These are phyloP conservation scores for Fusarium kyushuense DNA, from an alignment of 2,329 filamentous ascomycete species.

Conservation along the genomic window DNA sequence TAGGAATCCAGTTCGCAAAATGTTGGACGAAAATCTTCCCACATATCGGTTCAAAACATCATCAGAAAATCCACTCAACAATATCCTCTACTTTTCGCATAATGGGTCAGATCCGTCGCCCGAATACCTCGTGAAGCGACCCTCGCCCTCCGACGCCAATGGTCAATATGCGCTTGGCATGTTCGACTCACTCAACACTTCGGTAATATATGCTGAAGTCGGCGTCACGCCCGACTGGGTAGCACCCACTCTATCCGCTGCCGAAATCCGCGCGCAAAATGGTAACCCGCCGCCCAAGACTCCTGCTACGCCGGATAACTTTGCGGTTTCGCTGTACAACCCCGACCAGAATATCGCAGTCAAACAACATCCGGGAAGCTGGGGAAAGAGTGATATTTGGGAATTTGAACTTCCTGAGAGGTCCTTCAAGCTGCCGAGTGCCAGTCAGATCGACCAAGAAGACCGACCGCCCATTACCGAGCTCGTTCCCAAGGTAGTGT, in stretches of 20 bases:
- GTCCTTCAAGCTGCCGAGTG: conserved; percentile 83
- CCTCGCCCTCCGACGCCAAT: conserved; percentile 73
- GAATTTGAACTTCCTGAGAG: conserved; percentile 92
- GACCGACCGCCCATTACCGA: conserved; percentile 55
- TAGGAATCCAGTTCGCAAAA: conserved; percentile 53
- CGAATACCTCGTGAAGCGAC: conserved; percentile 83
- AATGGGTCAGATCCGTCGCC: conserved; percentile 84
- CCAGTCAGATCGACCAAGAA: conserved; percentile 81
- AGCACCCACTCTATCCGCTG: conserved; percentile 82
- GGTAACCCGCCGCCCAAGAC: conserved; percentile 70
- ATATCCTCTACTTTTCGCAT: conserved; percentile 70
- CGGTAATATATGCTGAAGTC: conserved; percentile 89
- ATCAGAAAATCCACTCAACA: conserved; percentile 66
- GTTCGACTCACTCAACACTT: conserved; percentile 82
- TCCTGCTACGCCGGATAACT: conserved; percentile 80
- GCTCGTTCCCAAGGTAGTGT: conserved; percentile 79
- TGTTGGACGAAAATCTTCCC: conserved; percentile 96
- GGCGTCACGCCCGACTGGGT: conserved; percentile 87
- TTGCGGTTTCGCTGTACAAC: conserved; percentile 91
- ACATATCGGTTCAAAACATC: conserved; percentile 69
- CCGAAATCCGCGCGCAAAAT: conserved; percentile 78
- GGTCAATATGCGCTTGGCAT: conserved; percentile 91
- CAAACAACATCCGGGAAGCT: conserved; percentile 77
- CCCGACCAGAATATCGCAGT: conserved; percentile 86
- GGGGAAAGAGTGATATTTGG: conserved; percentile 85